phyloP scores from a whole-genome alignment of 352 stramenopile species.

The Phytopythium cucurbitacearum region DNA sequence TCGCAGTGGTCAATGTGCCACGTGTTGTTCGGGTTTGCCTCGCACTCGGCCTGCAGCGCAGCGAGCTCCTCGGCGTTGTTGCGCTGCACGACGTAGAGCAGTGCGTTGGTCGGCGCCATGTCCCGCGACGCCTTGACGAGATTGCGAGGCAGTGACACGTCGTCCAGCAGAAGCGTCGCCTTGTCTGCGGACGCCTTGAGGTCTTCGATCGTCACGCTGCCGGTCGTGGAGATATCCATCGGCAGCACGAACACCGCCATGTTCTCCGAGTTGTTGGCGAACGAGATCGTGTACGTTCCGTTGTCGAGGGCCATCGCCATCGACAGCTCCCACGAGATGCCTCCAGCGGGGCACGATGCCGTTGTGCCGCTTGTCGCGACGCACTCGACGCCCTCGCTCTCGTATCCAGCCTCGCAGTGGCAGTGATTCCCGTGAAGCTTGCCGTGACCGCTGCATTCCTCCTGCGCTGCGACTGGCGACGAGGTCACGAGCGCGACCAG shows the following conservation, averaged over 20 bases:
- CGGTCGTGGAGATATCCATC: slow-evolving; percentile 13
- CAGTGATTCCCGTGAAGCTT: slow-evolving; percentile 40
- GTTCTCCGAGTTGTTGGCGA: slow-evolving; percentile 38
- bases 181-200: slow-evolving; percentile 20
- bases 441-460: slow-evolving; percentile 41
- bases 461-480: slow-evolving; percentile 8
- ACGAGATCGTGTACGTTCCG: slow-evolving; percentile 33
- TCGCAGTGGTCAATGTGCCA: slow-evolving; percentile 54
- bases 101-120: slow-evolving; percentile 28
- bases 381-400: slow-evolving; percentile 32
- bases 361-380: slow-evolving; percentile 15
- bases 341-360: slow-evolving; percentile 23
- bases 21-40: slow-evolving; percentile 28
- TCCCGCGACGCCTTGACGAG: slow-evolving; percentile 32
- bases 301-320: slow-evolving; percentile 38
- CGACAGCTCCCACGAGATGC: slow-evolving; percentile 37
- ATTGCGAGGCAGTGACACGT: slow-evolving; percentile 38
- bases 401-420: slow-evolving; percentile 36
- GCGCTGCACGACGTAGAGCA: slow-evolving; percentile 42
- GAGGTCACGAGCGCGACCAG: slow-evolving; percentile 11
- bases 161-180: slow-evolving; percentile 20
- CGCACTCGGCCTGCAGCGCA: slow-evolving; percentile 27
- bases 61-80: slow-evolving; percentile 42
- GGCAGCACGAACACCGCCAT: slow-evolving; percentile 41
- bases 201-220: slow-evolving; percentile 15